Evolutionary conservation across 2,329 filamentous ascomycete species (phyloP), one percentile per base, ranked within the genome.

Genomic region (Aspergillus viridinutans): DNA sequence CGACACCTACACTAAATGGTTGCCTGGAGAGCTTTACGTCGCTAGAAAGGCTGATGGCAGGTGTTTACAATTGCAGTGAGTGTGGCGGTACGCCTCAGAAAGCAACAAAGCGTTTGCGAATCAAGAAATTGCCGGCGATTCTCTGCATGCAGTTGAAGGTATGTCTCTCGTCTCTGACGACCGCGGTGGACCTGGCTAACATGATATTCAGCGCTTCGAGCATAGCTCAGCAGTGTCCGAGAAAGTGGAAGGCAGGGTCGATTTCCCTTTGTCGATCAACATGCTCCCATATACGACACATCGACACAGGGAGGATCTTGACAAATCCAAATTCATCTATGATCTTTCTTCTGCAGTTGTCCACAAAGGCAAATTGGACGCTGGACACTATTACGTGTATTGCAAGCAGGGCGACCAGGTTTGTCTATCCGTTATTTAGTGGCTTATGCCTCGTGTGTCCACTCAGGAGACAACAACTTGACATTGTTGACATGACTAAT

Each of bases 121-220:
- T 97, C 61, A 91, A 91, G 71, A 85, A 87, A 59, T 76, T 97
- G 35, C 93, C 93, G 0, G 93, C 94, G 42, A 92, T 96, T 6
- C 77, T 97, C 25, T 92, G 91, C 29, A 90, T 97, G 69, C 93
- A 97, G 69, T 82, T 97, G 42, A 97, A 97, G 83, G 90, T 92
- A 73, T 58, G 76, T 67, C 38, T 14, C 43, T 38, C 6, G 6
- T 28, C 8, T 21, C 7, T 20, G 17, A n/a, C 10, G 23, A 20
- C 1, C 3, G 8, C n/a, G 38, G 26, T 35, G 25, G 20, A 29
- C 9, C 1, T 8, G 63, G 59, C 58, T 61, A 51, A 60, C 32
- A 10, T 7, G 7, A 29, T 21, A 3, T 21, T 48, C 55, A 85
- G 83, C 78, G 84, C 58, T 92, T 94, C 73, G 89, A 95, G 75